Evolutionary conservation across 495 filamentous ascomycete species (phyloP), one percentile per base, ranked within the genome.

Genomic region (Tirmania nivea): DNA sequence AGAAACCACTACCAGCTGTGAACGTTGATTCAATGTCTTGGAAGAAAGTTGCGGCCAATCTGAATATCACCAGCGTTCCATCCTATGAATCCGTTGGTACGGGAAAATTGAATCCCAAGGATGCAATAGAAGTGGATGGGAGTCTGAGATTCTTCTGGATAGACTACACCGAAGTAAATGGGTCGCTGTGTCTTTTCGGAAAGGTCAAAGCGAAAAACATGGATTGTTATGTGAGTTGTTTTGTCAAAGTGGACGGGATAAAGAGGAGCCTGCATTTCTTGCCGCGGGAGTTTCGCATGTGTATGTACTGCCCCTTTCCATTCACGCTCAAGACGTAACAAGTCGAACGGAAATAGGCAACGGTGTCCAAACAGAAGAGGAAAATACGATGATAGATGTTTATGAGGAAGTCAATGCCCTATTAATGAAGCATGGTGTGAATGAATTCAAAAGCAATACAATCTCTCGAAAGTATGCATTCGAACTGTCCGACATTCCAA

Each of bases 181-280:
- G 89, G 45, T 85, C 78, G 57, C 70, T 97, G 3, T 94, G 86
- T 65, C 74, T 97, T 36, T 97, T 96, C 68, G 90, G 90, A 51
- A 97, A 97, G 63, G 92, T 94, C 2, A 81, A 83, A 63, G 86
- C 95, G 67, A 94, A 89, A 67, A 81, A 79, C 57, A 83, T 75
- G 21, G 79, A 77, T 35, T 70, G 69, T 35, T 86, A 80, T 65
- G 80, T 85, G 35, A 95, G 88, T 68, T 92, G 89, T 53, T 96
- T 97, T 60, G 77, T 94, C 65, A 97, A 96, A 63, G 73, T 97
- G 35, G 89, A 97, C 71, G 94, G 94, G 56, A 84, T 97, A 54
- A 67, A 92, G 19, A 77, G 90, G 48, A 97, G 94, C 58, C 72
- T 97, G 2, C 96, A 79, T 66, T 97, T 97, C 63, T 74, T 96